Percentiles rank a stretch among this genome's conserved stretches.
Evolutionary conservation across 129 eudicot species (phyloP).

Genomic region (Oenanthe sinensis): DNA sequence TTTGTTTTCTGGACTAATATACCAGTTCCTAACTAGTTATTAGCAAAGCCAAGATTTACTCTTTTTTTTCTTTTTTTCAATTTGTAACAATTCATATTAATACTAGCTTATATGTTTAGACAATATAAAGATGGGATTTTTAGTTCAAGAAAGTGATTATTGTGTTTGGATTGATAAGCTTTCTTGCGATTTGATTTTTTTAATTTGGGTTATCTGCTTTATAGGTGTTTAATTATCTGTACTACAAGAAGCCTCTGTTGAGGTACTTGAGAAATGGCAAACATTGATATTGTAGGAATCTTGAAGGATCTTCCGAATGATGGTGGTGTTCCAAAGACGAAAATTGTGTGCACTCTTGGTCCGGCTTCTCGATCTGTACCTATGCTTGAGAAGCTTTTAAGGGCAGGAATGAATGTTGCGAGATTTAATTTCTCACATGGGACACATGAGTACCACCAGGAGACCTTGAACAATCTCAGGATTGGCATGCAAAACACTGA

Average conservation of each 20-base stretch:
- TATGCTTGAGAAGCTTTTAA: constrained; percentile 74
- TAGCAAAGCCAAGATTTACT: not conserved
- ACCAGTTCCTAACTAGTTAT: not conserved
- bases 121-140: not conserved
- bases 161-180: not conserved
- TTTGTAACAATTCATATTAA: not conserved
- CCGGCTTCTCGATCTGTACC: constrained; percentile 77
- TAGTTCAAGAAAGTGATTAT: not conserved
- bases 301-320: constrained; percentile 62
- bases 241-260: not conserved
- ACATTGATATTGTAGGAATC: constrained; percentile 76
- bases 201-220: not conserved
- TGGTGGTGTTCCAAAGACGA: constrained; percentile 69
- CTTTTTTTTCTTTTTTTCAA: not conserved
- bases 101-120: no score
- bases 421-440: constrained; percentile 89
- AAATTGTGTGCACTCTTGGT: constrained; percentile 89
- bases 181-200: not conserved
- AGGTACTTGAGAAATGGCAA: constrained; percentile 41
- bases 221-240: not conserved
- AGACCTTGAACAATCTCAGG: constrained; percentile 60
- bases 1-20: not conserved
- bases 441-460: constrained; percentile 86
- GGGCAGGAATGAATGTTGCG: constrained; percentile 90
- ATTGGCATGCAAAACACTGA: constrained; percentile 71